These are phyloP conservation scores for Schrenkiella parvula DNA, from an alignment of 345 rosid species.

Conservation along the genomic window DNA sequence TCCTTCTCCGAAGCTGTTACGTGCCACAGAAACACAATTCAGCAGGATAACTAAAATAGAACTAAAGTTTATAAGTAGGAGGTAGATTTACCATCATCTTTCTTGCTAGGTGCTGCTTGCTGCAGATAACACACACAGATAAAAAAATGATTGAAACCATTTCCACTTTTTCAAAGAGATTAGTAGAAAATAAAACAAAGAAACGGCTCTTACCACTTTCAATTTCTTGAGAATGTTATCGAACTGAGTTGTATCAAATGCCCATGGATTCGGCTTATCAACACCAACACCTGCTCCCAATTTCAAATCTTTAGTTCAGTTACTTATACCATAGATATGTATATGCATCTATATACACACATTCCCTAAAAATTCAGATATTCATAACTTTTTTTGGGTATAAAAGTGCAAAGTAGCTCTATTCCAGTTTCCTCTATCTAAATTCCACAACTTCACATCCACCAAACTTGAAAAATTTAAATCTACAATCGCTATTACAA, in stretches of 20 bases:
- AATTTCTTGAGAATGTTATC: conserved; percentile 88
- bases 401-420: neutral
- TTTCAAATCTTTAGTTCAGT: neutral
- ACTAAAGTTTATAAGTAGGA: neutral
- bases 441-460: neutral
- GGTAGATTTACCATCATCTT: conserved; percentile 49
- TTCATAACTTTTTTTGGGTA: neutral
- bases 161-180: neutral
- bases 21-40: neutral
- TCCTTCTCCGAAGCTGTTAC: conserved; percentile 40
- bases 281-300: conserved; percentile 67
- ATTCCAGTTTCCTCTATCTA: neutral
- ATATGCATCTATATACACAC: neutral
- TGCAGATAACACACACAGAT: conserved; percentile 30
- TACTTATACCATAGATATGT: conserved; percentile 7
- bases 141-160: neutral
- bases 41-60: neutral
- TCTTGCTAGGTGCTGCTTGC: conserved; percentile 51
- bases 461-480: neutral
- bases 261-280: conserved; percentile 93
- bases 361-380: neutral
- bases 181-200: neutral
- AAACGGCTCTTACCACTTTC: conserved; percentile 62
- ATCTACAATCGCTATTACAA: neutral
- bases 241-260: conserved; percentile 90